Conservation (phyloP, 2,329 filamentous ascomycete genomes). For the Fusarium mangiferae region DNA sequence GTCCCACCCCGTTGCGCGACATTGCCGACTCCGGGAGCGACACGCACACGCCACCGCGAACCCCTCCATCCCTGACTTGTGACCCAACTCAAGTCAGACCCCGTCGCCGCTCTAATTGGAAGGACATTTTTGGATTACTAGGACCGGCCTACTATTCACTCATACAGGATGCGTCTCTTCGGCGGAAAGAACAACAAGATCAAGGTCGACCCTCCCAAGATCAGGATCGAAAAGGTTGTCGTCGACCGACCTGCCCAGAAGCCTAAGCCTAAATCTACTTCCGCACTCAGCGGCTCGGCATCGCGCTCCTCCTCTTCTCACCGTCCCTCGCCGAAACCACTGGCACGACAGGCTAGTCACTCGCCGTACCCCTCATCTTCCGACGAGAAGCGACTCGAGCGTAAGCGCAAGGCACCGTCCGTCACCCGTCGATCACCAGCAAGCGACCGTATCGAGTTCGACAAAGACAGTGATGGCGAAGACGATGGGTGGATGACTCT, state of each 20-base stretch:
- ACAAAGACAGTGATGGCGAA: conserved; percentile 62
- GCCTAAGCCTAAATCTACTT: conserved; percentile 51
- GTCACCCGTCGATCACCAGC: conserved; percentile 55
- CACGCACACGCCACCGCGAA: conserved; percentile 46
- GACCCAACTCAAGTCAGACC: conserved; percentile 26
- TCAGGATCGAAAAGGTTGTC: conserved; percentile 64
- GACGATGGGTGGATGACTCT: conserved; percentile 64
- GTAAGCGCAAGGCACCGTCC: conserved; percentile 61
- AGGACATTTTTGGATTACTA: conserved; percentile 5
- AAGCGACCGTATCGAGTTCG: conserved; percentile 61
- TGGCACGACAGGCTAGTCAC: conserved; percentile 54
- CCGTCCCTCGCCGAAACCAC: conserved; percentile 55
- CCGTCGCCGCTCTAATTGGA: conserved; percentile 6
- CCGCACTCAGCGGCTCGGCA: conserved; percentile 44
- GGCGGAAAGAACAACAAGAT: conserved; percentile 59
- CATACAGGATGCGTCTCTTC: conserved; percentile 52
- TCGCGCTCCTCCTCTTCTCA: conserved; percentile 50
- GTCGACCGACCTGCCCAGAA: conserved; percentile 53
- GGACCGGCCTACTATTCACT: conserved; percentile 21
- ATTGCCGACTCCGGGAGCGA: conserved; percentile 40
- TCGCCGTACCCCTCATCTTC: conserved; percentile 56
- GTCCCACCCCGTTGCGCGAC: conserved; percentile 40
- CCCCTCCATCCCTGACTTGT: conserved; percentile 44
- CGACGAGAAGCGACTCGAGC: conserved; percentile 51
- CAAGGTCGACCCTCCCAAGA: conserved; percentile 61